Evolutionary conservation across 1,139 yeast species (phyloP).

Genomic region (Lodderomyces theae): DNA sequence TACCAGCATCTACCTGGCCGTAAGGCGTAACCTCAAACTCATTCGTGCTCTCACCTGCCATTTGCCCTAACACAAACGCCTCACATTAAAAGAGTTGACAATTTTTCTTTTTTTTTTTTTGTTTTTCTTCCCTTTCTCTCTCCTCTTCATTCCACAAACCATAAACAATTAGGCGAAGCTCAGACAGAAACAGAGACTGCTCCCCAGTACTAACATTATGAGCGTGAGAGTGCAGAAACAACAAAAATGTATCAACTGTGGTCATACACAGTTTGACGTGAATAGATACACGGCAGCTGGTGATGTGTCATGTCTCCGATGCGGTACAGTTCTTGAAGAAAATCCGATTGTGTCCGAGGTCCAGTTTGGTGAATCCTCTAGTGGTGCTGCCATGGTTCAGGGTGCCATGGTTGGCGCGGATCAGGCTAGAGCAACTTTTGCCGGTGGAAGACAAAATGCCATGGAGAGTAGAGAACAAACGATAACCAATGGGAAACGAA

Average conservation of each 20-base stretch:
- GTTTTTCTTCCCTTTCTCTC: no score
- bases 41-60: not conserved
- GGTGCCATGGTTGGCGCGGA: conserved; percentile 92
- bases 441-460: conserved; percentile 62
- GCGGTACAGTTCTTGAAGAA: conserved; percentile 89
- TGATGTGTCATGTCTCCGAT: conserved; percentile 71
- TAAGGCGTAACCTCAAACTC: not conserved
- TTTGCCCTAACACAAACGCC: not conserved
- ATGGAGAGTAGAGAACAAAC: conserved; percentile 90
- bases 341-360: conserved; percentile 95
- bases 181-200: no score
- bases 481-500: conserved; percentile 71
- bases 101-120: not conserved
- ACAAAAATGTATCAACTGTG: conserved; percentile 32
- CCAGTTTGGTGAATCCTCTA: conserved; percentile 85
- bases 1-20: not conserved
- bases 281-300: conserved; percentile 57
- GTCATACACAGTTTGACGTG: conserved; percentile 29
- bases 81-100: not conserved
- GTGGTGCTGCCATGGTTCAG: conserved; percentile 94
- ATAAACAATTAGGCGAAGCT: not conserved
- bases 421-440: conserved; percentile 71
- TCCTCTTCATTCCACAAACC: not conserved
- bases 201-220: not conserved
- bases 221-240: conserved; percentile 10